phyloP scores from a whole-genome alignment of 73 alveolate species.

The Breviolum minutum region DNA sequence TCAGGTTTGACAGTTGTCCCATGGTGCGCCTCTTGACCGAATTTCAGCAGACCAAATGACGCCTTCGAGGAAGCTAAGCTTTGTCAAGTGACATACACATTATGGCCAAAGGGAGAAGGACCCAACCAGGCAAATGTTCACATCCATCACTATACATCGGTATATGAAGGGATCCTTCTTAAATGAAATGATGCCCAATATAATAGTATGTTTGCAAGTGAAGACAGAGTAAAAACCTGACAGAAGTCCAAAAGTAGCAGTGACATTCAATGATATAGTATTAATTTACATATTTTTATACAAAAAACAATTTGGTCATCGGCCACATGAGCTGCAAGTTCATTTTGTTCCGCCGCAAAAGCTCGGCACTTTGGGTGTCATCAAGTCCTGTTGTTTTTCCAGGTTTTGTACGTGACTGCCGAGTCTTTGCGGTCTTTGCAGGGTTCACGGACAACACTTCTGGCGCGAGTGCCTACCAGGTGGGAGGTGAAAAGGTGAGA shows the following conservation, averaged over 20 bases:
- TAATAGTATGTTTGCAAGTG: no score
- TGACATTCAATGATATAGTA: no score
- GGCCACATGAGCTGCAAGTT: not conserved
- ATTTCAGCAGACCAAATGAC: not conserved
- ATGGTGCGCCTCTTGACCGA: constrained; percentile 36
- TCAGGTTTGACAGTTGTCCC: constrained; percentile 60
- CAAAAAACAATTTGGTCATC: not conserved
- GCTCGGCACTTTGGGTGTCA: not conserved
- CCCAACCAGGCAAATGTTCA: no score
- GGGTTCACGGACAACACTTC: constrained; percentile 51
- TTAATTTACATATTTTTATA: no score
- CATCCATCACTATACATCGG: no score
- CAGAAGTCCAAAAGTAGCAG: no score
- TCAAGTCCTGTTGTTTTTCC: not conserved
- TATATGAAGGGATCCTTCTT: no score
- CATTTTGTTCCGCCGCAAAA: not conserved
- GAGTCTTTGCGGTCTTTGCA: constrained; percentile 39
- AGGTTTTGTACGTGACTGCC: constrained; percentile 82
- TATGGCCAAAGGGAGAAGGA: no score
- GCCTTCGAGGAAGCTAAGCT: not conserved
- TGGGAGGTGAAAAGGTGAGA: not conserved
- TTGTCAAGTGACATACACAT: no score
- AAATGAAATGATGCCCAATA: no score
- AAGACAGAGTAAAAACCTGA: no score
- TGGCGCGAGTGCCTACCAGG: constrained; percentile 40